phyloP scores from a whole-genome alignment of 75 land plant genomes.

The Sequoia sempervirens region DNA sequence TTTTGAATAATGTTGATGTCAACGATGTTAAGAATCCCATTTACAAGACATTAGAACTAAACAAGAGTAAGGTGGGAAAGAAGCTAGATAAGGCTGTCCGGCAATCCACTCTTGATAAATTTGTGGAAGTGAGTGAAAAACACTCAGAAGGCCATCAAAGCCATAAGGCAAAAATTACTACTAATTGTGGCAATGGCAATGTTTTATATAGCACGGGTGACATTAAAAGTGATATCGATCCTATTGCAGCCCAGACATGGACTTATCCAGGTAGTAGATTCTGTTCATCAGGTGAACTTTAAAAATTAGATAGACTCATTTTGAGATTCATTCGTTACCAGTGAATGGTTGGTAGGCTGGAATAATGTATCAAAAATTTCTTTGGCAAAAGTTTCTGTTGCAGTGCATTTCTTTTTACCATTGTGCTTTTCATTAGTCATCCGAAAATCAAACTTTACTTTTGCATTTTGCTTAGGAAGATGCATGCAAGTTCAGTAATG shows the following conservation, averaged over 20 bases:
- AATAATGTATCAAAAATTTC: background rate
- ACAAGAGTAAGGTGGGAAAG: background rate
- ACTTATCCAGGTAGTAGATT: constrained; percentile 71
- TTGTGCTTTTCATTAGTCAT: background rate
- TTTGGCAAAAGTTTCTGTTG: background rate
- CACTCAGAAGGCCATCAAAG: background rate
- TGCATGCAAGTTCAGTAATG: background rate
- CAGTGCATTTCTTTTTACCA: background rate
- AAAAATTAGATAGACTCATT: background rate
- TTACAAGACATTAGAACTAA: background rate
- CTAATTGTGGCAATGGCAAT: constrained; percentile 10
- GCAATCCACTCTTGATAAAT: constrained; percentile 50
- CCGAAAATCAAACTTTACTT: constrained; percentile 9
- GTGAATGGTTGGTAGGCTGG: background rate
- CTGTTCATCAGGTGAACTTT: background rate
- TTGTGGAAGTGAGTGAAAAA: constrained; percentile 8
- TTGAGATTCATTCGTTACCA: background rate
- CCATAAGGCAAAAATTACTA: background rate
- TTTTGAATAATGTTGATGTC: background rate
- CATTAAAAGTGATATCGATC: constrained; percentile 41
- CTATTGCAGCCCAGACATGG: constrained; percentile 79
- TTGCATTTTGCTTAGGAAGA: background rate
- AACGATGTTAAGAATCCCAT: background rate
- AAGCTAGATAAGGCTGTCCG: constrained; percentile 10
- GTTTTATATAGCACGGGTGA: background rate